Evolutionary conservation across 495 filamentous ascomycete genomes (phyloP), one percentile per base, ranked within the genome.

Genomic region (Penicillium lividum): DNA sequence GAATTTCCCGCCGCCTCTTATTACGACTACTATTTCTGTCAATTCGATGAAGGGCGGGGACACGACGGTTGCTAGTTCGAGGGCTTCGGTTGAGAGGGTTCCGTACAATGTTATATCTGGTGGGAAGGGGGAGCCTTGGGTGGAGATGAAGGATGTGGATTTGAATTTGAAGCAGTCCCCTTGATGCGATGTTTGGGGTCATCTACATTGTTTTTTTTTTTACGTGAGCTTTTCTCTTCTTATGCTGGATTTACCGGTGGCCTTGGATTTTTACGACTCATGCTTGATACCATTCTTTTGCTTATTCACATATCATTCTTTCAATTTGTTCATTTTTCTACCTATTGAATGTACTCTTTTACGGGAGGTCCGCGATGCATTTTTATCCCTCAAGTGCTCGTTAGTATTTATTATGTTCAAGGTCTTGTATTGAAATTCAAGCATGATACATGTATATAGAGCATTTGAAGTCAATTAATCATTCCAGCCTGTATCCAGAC

Each of bases 11-110:
- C 62, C 62, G 16, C 58, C 53, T 2, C 49, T 67, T n/a, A 47
- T 67, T 52, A 67, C 64, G 0, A 67, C 64, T n/a, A 67, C 61
- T 0, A 67, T 67, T 7, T 61, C 58, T 18, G 57, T 67, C 18
- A 64, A 61, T 6, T 67, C 64, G 0, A 44, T 50, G 1, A 64
- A 62, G 45, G 58, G 52, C 30, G 42, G 0, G 27, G 16, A 11
- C 7, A 46, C 54, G 0, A 61, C 61, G 0, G 18, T 56, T 28
- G 53, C 51, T 4, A 44, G 47, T 6, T 51, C 62, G 7, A 27
- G 58, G 8, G 18, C 40, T 5, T 65, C 62, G 3, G 11, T 56
- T 36, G 58, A 54, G 52, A 49, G 27, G 16, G 43, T 34, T 8
- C 55, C 61, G 3, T 61, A 59, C 31, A 46, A 58, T 28, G 54